Base-by-base conservation (phyloP, 2,329 filamentous ascomycete species). In the Bipolaris sorokiniana region DNA sequence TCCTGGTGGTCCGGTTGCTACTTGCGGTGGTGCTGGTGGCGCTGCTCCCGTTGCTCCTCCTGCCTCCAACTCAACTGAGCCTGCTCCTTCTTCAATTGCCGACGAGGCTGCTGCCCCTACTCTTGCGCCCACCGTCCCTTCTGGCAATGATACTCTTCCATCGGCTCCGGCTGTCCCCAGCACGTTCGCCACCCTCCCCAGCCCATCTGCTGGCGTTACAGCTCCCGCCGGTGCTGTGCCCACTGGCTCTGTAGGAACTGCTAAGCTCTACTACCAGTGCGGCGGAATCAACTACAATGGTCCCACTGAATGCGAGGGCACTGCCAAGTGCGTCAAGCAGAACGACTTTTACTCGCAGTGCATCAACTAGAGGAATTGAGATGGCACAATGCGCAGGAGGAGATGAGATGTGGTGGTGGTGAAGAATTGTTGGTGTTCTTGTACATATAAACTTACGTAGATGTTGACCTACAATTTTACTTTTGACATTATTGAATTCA, bases 341-440 rank as follows among this genome's bases (percentile, higher is more conserved):
- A 80, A 80, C 66, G 65, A 70, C 2, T 81, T 75, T 59, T 81
- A 81, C 67, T 74, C 59, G 18, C 79, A 81, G 70, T 81, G 79
- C 59, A 15, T 54, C 28, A 48, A 48, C 44, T 57, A 57, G 33
- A 38, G 33, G n/a, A 15, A 4, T 15, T 5, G 22, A 13, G 10
- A 7, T 20, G n/a, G 42, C n/a, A 18, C n/a, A 33, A 5, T 13
- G 42, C 16, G 26, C 23, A 28, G 4, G 28, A 16, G n/a, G 42
- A 34, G 26, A 18, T 2, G 42, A 22, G 10, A 34, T 1, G 28
- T 46, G 26, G 16, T 20, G 42, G 28, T 16, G 46, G 26, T 7
- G 28, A 18, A 26, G n/a, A 26, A 22, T 54, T 28, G 22, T 47
- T 45, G 40, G 54, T 44, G 48, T 59, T 59, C 56, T 28, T 59